phyloP scores from a whole-genome alignment of 2,329 filamentous ascomycete species.

The Endothia cerciana region DNA sequence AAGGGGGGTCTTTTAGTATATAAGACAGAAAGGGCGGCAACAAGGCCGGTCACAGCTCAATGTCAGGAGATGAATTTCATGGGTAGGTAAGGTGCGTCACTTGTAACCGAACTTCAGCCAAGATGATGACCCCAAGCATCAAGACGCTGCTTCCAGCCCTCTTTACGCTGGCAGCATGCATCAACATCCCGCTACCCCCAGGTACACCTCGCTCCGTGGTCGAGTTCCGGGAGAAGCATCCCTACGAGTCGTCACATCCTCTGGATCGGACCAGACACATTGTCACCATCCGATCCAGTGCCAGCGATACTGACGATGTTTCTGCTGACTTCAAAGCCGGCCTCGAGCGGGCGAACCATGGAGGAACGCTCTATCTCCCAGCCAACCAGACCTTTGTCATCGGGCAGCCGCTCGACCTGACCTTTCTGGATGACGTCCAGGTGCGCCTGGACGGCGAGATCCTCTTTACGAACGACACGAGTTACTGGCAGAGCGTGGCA shows the following conservation, averaged over 20 bases:
- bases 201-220: slow-evolving; percentile 41
- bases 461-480: slow-evolving; percentile 48
- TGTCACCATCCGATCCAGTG: slow-evolving; percentile 56
- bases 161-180: slow-evolving; percentile 32
- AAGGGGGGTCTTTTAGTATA: not conserved
- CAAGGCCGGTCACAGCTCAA: not conserved
- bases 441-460: slow-evolving; percentile 63
- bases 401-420: slow-evolving; percentile 62
- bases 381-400: slow-evolving; percentile 60
- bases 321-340: slow-evolving; percentile 58
- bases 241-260: slow-evolving; percentile 36
- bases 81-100: not conserved
- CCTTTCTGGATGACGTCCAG: slow-evolving; percentile 60
- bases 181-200: slow-evolving; percentile 36
- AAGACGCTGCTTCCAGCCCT: slow-evolving; percentile 33
- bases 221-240: slow-evolving; percentile 46
- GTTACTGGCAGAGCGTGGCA: slow-evolving; percentile 48
- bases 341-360: slow-evolving; percentile 59
- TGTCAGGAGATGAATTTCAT: not conserved
- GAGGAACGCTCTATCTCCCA: slow-evolving; percentile 59
- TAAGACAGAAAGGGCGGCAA: not conserved
- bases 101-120: slow-evolving; percentile 1
- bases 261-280: slow-evolving; percentile 33
- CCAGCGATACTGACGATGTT: slow-evolving; percentile 59
- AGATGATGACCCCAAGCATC: slow-evolving; percentile 32